Percentiles rank a stretch among this genome's conserved stretches.
phyloP scores from a whole-genome alignment of 768 basidiomycete species.

The Hortiboletus flavorubellus region DNA sequence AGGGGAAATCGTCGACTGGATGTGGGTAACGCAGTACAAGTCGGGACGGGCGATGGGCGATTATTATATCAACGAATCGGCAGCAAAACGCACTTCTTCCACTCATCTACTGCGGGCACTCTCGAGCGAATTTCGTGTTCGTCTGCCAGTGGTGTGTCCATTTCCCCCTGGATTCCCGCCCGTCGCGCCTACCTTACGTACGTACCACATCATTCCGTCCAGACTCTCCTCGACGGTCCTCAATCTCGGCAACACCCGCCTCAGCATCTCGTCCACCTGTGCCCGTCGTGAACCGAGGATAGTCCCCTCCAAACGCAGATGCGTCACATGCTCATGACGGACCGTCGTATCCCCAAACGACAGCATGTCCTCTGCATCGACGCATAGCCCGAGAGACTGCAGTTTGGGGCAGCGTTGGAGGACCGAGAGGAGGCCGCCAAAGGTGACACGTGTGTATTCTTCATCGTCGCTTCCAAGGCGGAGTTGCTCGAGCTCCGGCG shows the following conservation, averaged over 20 bases:
- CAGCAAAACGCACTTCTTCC: too few species aligned
- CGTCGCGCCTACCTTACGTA: constrained; percentile 11
- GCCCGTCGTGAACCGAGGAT: constrained; percentile 11
- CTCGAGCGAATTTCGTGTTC: constrained; percentile 15
- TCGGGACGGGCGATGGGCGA: too few species aligned
- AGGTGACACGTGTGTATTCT: constrained; percentile 8
- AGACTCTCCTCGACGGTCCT: constrained; percentile 22
- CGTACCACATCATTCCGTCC: constrained; percentile 10
- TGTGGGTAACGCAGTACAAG: too few species aligned
- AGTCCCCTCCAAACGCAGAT: constrained; percentile 17
- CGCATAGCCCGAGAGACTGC: constrained; percentile 2
- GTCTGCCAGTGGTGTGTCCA: constrained; percentile 5
- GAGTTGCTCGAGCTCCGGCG: constrained; percentile 19
- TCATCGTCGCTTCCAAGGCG: neutral
- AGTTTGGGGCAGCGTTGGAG: constrained; percentile 20
- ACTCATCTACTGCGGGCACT: neutral
- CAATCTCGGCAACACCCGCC: constrained; percentile 21
- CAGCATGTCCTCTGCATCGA: constrained; percentile 17
- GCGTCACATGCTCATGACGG: constrained; percentile 8
- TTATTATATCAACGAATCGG: too few species aligned
- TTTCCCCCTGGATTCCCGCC: neutral
- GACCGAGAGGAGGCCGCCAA: constrained; percentile 20
- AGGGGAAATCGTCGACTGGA: neutral
- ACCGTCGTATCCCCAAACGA: constrained; percentile 11
- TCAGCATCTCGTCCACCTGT: constrained; percentile 21